Conservation (phyloP, 768 basidiomycete genomes). For the Chlorophyllum brunneum region DNA sequence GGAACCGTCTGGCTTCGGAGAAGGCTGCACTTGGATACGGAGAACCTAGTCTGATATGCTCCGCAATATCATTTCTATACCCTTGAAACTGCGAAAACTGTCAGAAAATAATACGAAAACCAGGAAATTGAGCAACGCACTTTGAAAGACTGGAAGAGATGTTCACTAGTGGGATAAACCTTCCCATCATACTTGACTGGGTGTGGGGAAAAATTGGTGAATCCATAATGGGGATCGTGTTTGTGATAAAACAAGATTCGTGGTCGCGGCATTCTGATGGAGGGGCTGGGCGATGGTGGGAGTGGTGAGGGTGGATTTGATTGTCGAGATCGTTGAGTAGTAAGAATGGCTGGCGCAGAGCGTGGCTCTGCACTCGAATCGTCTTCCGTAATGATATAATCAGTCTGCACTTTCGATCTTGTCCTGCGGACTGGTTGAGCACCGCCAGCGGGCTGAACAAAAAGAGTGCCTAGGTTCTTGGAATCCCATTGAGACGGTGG, state of each 20-base stretch:
- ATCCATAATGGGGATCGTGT: slow-evolving; percentile 60
- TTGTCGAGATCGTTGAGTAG: slow-evolving; percentile 9
- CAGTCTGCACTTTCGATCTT: slow-evolving; percentile 26
- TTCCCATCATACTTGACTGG: slow-evolving; percentile 58
- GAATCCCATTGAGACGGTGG: slow-evolving; percentile 40
- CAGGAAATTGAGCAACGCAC: slow-evolving; percentile 27
- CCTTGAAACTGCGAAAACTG: slow-evolving; percentile 48
- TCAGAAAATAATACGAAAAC: not conserved
- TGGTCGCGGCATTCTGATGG: slow-evolving; percentile 22
- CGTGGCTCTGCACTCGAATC: not conserved
- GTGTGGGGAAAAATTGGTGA: slow-evolving; percentile 73
- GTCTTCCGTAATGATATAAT: slow-evolving; percentile 24
- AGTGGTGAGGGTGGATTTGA: slow-evolving; percentile 12
- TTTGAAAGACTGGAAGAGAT: slow-evolving; percentile 75
- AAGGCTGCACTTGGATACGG: slow-evolving; percentile 62
- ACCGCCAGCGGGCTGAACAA: slow-evolving; percentile 30
- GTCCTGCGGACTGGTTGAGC: slow-evolving; percentile 30
- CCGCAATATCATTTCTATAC: slow-evolving; percentile 58
- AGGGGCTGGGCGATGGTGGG: slow-evolving; percentile 15
- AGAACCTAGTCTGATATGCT: slow-evolving; percentile 63
- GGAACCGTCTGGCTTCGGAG: slow-evolving; percentile 62
- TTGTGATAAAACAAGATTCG: slow-evolving; percentile 64
- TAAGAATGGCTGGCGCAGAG: slow-evolving; percentile 1
- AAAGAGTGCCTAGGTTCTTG: slow-evolving; percentile 34
- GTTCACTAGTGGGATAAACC: slow-evolving; percentile 71